These are phyloP conservation scores for Hymenoscyphus occultus DNA, from an alignment of 2,329 filamentous ascomycete genomes.

Conservation along the genomic window DNA sequence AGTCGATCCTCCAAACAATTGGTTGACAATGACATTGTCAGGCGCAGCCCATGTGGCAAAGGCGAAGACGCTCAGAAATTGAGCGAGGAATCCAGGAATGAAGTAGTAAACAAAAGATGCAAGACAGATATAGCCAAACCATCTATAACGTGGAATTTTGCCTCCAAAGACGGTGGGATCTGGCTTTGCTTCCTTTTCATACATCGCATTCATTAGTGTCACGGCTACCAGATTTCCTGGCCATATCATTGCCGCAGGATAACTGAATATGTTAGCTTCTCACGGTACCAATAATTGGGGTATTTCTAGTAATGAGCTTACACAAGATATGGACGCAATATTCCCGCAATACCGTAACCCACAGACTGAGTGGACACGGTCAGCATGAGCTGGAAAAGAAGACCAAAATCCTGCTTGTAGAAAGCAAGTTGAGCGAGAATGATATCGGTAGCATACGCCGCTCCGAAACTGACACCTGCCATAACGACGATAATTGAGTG, in stretches of 20 bases:
- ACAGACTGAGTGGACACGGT: slow-evolving; percentile 60
- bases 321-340: slow-evolving; percentile 57
- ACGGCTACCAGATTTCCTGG: slow-evolving; percentile 55
- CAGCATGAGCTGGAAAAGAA: slow-evolving; percentile 58
- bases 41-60: slow-evolving; percentile 70
- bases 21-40: slow-evolving; percentile 64
- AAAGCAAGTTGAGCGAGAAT: slow-evolving; percentile 69
- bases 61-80: slow-evolving; percentile 67
- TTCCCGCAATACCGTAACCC: slow-evolving; percentile 61
- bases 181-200: slow-evolving; percentile 57
- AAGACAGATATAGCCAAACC: slow-evolving; percentile 38
- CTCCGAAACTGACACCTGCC: slow-evolving; percentile 37
- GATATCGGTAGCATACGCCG: slow-evolving; percentile 66
- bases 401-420: slow-evolving; percentile 67
- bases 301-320: slow-evolving; percentile 44
- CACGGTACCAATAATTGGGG: not conserved
- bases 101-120: slow-evolving; percentile 51
- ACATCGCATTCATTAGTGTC: slow-evolving; percentile 51
- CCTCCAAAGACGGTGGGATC: slow-evolving; percentile 45
- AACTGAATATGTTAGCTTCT: slow-evolving; percentile 16
- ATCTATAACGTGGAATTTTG: slow-evolving; percentile 42
- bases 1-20: slow-evolving; percentile 64
- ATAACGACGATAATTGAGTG: slow-evolving; percentile 67
- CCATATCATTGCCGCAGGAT: slow-evolving; percentile 64
- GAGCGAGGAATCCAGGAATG: slow-evolving; percentile 59